Base-by-base conservation (phyloP, 768 basidiomycete genomes). In the Mycena amicta region DNA sequence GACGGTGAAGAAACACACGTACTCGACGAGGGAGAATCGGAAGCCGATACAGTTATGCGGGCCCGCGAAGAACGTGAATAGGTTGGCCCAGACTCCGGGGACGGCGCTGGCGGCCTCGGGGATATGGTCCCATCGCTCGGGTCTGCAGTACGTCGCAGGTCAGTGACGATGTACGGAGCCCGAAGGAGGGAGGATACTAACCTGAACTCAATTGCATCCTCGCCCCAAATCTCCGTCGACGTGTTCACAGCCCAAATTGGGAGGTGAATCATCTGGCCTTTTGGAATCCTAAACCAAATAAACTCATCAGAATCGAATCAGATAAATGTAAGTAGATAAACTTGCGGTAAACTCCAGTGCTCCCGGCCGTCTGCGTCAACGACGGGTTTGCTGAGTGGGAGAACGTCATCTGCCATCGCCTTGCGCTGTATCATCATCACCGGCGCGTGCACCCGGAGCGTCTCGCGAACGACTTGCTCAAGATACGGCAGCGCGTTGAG, bases 321-420 rank as follows among this genome's bases (percentile, higher is more conserved):
- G n/a, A n/a, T n/a, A n/a, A n/a, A n/a, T n/a, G n/a, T n/a, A n/a
- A n/a, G n/a, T n/a, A n/a, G n/a, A n/a, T n/a, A 56, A 22, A 33
- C 50, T 22, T 3, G 61, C 73, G 50, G 50, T 43, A 86, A 75
- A 1, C 59, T 66, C 51, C 81, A 63, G 28, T 75, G 71, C 13
- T 75, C 39, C 20, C 70, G 69, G 1, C 84, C 83, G 15, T 78
- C 59, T 50, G 59, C 68, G 55, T 82, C 83, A 0, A 70, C 75
- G 43, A 79, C 72, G 2, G 84, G 84, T 11, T 66, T 71, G 11
- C 69, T 71, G 13, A 87, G 68, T 0, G 85, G 85, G 20, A 87
- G 53, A 1, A 83, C 63, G 51, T 86, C 84, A 52, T 88, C 83
- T 54, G 78, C 76, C 46, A 72, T 74, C 0, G 85, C 83, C 2